Base-by-base conservation (phyloP, 192 early-diverging fungal species). In the Gamsiella multidivaricata region DNA sequence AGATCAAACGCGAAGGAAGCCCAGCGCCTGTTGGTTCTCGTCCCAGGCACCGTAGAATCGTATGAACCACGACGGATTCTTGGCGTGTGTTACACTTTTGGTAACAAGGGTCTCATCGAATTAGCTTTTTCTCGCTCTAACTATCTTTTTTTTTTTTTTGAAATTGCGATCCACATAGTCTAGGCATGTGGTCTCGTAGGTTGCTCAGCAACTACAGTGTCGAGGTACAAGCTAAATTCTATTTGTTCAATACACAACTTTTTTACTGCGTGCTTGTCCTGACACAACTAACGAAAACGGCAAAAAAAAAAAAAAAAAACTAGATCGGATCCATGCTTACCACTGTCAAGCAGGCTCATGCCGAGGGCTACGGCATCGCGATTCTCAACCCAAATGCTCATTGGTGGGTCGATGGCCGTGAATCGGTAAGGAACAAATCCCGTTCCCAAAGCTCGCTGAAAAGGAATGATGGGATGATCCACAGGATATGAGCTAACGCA, bases 301-400 rank as follows among this genome's bases (percentile, higher is more conserved):
- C 41, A 22, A 42, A 61, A 47, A 46, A n/a, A 47, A 42, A 26
- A 33, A 63, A 28, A 52, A 49, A 28, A 28, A 20, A 1, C 6
- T 18, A 10, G 9, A n/a, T 46, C 17, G 73, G 73, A 22, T 76
- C 73, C 9, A 56, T 76, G 73, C 25, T 37, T 20, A 17, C 15
- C 2, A 43, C 47, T 15, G 65, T 62, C 34, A 47, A 51, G 20
- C 34, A 31, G 32, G 73, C 73, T 22, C 64, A 25, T 22, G 34
- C 61, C 25, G 52, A 60, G 14, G 73, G 65, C 4, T 76, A 55
- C 26, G 73, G 73, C 7, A 37, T 76, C 28, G 29, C 62, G 11
- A 49, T 68, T 17, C 46, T 68, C 5, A 76, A 76, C 34, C 73
- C 73, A 29, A 76, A 76, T 33, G 51, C 58, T 17, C 73, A 76